Percentiles rank a stretch among this genome's conserved stretches.
These are phyloP conservation scores for Lodderomyces jiufengensis DNA, from an alignment of 1,139 yeast species.

Conservation along the genomic window DNA sequence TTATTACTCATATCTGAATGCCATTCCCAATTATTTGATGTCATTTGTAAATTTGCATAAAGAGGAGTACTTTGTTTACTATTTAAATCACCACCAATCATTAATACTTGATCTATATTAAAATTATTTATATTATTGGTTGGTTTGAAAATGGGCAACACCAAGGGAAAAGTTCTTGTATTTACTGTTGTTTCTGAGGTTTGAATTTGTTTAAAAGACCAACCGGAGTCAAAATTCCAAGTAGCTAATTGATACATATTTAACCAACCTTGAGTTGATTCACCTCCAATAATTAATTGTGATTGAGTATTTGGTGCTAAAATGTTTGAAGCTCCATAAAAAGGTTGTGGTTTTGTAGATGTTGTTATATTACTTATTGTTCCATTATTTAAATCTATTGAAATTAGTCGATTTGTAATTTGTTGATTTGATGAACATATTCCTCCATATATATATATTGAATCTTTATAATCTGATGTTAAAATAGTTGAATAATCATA, in stretches of 20 bases:
- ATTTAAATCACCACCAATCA: conserved; percentile 33
- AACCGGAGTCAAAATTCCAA: conserved; percentile 43
- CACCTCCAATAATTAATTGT: conserved; percentile 42
- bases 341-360: conserved; percentile 41
- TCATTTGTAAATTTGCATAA: conserved; percentile 23
- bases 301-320: conserved; percentile 38
- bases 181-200: conserved; percentile 16
- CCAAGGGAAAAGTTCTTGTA: conserved; percentile 29
- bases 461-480: conserved; percentile 20
- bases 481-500: conserved; percentile 31
- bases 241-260: conserved; percentile 46
- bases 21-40: conserved; percentile 35
- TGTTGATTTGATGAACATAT: conserved; percentile 17
- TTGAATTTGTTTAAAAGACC: conserved; percentile 34
- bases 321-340: conserved; percentile 40
- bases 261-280: conserved; percentile 39
- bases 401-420: conserved; percentile 30
- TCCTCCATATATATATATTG: conserved; percentile 42
- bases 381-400: conserved; percentile 22
- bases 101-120: conserved; percentile 24
- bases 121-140: conserved; percentile 19
- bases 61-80: conserved; percentile 18
- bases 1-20: conserved; percentile 13
- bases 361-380: conserved; percentile 36
- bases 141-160: conserved; percentile 34